These are phyloP conservation scores for Quercus variabilis DNA, from an alignment of 306 rosid species.

Conservation along the genomic window DNA sequence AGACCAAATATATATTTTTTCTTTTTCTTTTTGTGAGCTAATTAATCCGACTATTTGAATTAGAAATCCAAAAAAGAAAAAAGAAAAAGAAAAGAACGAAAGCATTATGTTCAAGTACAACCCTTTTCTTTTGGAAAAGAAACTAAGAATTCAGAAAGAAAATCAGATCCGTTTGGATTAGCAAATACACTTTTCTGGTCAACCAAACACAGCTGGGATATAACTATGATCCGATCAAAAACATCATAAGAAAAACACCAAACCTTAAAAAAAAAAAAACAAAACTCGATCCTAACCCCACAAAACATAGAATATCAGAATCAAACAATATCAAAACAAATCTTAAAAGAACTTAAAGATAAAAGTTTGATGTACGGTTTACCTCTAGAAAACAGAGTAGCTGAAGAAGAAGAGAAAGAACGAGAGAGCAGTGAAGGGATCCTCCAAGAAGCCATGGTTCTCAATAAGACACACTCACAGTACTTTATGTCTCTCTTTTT, in stretches of 20 bases:
- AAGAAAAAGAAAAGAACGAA: too few species aligned
- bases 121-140: too few species aligned
- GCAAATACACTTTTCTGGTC: not conserved
- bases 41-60: too few species aligned
- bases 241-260: not conserved
- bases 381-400: slow-evolving; percentile 47
- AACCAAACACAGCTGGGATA: not conserved
- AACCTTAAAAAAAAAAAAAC: not conserved
- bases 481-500: not conserved
- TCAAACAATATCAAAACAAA: too few species aligned
- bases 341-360: not conserved
- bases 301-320: not conserved
- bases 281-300: not conserved
- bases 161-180: not conserved
- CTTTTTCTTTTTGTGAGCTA: too few species aligned
- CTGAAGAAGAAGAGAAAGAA: slow-evolving; percentile 43
- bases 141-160: not conserved
- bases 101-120: too few species aligned
- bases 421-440: slow-evolving; percentile 48
- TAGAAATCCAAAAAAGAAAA: too few species aligned
- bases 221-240: not conserved
- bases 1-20: not conserved
- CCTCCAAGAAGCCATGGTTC: slow-evolving; percentile 56
- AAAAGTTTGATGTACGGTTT: not conserved
- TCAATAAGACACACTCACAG: not conserved